phyloP scores from a whole-genome alignment of 2,329 filamentous ascomycete species.

The Thermothelomyces thermophilus region DNA sequence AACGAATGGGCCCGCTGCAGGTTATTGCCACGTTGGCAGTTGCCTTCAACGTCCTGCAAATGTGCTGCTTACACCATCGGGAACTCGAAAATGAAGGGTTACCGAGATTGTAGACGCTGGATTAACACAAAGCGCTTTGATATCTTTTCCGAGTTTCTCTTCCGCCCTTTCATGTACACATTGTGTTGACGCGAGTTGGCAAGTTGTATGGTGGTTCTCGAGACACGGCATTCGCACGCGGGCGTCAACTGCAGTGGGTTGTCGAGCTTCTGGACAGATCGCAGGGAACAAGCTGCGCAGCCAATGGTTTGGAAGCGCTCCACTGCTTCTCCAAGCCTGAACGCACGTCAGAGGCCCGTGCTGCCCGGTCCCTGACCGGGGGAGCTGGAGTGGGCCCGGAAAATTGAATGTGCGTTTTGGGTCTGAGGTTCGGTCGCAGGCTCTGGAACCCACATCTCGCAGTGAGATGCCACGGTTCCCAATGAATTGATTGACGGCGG shows the following conservation, averaged over 20 bases:
- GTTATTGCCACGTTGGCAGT: conserved; percentile 20
- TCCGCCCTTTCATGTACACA: not conserved
- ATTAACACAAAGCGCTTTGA: not conserved
- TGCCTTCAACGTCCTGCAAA: not conserved
- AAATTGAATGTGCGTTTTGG: conserved; percentile 27
- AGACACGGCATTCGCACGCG: conserved; percentile 5
- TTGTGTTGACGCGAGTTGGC: not conserved
- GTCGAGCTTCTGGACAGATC: conserved; percentile 25
- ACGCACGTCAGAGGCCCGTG: conserved; percentile 12
- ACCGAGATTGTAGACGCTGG: not conserved
- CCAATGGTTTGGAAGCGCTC: conserved; percentile 17
- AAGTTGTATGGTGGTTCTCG: conserved; percentile 3
- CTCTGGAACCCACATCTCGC: conserved; percentile 21
- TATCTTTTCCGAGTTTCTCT: not conserved
- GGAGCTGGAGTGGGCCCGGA: conserved; percentile 21
- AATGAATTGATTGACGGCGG: conserved; percentile 24
- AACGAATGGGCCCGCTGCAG: conserved; percentile 5
- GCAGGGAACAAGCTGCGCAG: conserved; percentile 13
- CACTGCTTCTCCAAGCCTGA: conserved; percentile 1
- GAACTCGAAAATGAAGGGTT: not conserved
- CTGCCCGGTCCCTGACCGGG: conserved; percentile 10
- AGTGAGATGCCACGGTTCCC: conserved; percentile 29
- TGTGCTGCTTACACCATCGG: not conserved
- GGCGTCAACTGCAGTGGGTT: too few species aligned
- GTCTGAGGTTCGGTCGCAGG: conserved; percentile 18